Evolutionary conservation across 345 rosid species (phyloP).

Genomic region (Citrus sp.): DNA sequence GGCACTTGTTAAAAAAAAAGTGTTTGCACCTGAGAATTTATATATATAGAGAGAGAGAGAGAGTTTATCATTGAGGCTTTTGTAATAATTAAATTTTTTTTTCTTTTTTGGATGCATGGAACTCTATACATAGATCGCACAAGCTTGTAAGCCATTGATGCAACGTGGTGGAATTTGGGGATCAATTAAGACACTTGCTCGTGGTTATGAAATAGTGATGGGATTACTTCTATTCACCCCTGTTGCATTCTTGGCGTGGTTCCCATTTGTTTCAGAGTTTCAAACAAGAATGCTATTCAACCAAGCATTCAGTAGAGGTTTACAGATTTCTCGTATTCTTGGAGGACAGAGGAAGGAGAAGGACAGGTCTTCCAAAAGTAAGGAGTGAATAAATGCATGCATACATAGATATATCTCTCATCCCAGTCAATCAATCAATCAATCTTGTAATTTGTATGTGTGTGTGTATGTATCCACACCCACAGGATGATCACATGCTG

Average conservation of each 20-base stretch:
- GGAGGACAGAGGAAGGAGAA: conserved; percentile 76
- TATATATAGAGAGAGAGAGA: too few relatives aligned
- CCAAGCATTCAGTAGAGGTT: conserved; percentile 94
- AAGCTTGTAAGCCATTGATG: conserved; percentile 70
- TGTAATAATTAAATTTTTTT: too few relatives aligned
- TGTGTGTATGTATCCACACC: too few relatives aligned
- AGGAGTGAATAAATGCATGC: conserved; percentile 31
- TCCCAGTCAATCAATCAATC: too few relatives aligned
- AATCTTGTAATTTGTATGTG: too few relatives aligned
- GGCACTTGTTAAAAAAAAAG: too few relatives aligned
- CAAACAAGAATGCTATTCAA: conserved; percentile 90
- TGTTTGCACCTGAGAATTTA: too few relatives aligned
- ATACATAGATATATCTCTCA: too few relatives aligned
- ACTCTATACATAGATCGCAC: conserved; percentile 69
- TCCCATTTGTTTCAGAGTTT: conserved; percentile 86
- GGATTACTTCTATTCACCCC: conserved; percentile 81
- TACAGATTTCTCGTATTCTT: conserved; percentile 86
- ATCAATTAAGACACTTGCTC: conserved; percentile 61
- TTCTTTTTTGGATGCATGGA: not conserved
- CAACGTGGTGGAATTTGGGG: conserved; percentile 64
- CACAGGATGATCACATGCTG: too few relatives aligned
- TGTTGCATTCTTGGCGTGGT: conserved; percentile 87
- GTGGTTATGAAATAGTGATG: conserved; percentile 70
- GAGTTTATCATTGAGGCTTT: not conserved
- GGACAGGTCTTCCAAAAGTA: conserved; percentile 54